Evolutionary conservation across 768 basidiomycete genomes (phyloP).

Genomic region (Boletellus ananas): DNA sequence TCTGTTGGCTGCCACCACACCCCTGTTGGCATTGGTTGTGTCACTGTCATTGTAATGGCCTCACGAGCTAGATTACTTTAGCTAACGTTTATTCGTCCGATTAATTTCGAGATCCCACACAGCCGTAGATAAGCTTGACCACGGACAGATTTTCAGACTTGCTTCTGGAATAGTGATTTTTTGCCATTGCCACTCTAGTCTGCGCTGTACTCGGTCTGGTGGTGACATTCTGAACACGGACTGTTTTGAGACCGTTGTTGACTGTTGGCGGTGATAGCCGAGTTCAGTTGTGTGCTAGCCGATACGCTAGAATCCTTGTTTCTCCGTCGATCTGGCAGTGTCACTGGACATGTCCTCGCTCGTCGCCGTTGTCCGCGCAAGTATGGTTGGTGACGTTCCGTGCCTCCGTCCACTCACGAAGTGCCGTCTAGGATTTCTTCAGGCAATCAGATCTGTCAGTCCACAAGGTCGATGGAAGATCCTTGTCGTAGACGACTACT

Average conservation of each 20-base stretch:
- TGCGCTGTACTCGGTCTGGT: constrained; percentile 6
- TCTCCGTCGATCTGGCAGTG: neutral
- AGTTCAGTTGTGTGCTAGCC: constrained; percentile 1
- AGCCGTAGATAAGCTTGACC: constrained; percentile 19
- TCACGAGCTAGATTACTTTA: neutral
- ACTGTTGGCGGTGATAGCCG: constrained; percentile 12
- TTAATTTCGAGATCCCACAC: constrained; percentile 20
- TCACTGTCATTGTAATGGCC: constrained; percentile 15
- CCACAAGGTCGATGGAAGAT: constrained; percentile 95
- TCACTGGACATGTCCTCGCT: constrained; percentile 40
- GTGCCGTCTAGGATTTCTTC: constrained; percentile 65
- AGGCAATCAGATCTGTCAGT: constrained; percentile 81
- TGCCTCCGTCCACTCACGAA: neutral
- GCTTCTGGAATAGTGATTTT: constrained; percentile 1
- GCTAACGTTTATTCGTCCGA: constrained; percentile 9
- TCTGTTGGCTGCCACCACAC: constrained; percentile 6
- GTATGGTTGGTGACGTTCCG: constrained; percentile 30
- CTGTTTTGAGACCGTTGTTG: neutral
- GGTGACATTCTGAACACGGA: neutral
- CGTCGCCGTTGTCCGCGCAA: constrained; percentile 42
- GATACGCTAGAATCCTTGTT: neutral
- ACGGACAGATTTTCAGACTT: constrained; percentile 14
- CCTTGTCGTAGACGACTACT: constrained; percentile 91
- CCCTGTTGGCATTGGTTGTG: constrained; percentile 11
- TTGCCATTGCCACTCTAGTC: constrained; percentile 1